Conservation (phyloP, 371 early-diverging fungal species). For the Mortierella sp. region DNA sequence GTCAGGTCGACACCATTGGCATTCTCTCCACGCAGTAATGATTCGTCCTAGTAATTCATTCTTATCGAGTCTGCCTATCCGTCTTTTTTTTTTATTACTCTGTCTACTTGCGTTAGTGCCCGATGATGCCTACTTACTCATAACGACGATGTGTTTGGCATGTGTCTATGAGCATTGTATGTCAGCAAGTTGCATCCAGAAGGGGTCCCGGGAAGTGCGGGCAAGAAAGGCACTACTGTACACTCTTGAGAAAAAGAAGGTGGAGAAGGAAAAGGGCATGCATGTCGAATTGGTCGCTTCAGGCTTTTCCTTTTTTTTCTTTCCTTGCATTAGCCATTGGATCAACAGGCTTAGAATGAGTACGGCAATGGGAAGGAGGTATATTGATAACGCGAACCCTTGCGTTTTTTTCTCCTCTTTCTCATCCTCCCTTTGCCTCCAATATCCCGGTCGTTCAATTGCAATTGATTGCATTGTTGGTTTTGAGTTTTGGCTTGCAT, state of each 20-base stretch:
- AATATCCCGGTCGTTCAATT: not conserved
- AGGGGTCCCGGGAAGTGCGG: not conserved
- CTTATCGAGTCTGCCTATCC: not conserved
- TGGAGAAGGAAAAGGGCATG: not conserved
- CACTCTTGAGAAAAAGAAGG: not conserved
- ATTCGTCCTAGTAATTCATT: not conserved
- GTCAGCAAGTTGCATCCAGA: conserved; percentile 8
- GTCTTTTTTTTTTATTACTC: not conserved
- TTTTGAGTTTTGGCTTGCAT: not conserved
- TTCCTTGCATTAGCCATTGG: not conserved
- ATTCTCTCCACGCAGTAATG: not conserved
- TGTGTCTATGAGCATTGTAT: not conserved
- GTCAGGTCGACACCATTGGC: not conserved
- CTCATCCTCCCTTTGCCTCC: not conserved
- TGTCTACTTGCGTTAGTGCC: not conserved
- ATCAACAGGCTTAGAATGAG: not conserved
- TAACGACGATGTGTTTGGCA: not conserved
- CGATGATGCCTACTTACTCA: not conserved
- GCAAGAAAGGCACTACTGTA: not conserved
- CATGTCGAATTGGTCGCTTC: not conserved
- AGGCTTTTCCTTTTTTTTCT: not conserved
- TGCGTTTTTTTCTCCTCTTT: not conserved
- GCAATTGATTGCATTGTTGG: not conserved
- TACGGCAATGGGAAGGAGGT: too few relatives aligned
- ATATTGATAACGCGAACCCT: not conserved